phyloP scores from a whole-genome alignment of 306 rosid species.

The Mimosa pudica region DNA sequence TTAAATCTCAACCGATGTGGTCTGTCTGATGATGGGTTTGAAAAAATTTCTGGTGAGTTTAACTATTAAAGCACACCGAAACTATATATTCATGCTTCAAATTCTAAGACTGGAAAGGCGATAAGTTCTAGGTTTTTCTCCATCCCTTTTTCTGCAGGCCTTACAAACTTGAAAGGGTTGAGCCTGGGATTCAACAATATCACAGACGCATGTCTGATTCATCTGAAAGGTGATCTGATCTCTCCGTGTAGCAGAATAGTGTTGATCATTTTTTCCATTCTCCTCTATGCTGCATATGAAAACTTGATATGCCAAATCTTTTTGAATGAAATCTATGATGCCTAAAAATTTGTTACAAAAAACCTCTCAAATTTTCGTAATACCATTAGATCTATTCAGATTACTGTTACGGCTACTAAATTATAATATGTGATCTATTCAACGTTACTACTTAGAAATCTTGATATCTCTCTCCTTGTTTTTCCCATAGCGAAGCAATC shows the following conservation, averaged over 20 bases:
- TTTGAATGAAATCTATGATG: neutral
- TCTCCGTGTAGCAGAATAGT: slow-evolving; percentile 12
- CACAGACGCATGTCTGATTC: slow-evolving; percentile 70
- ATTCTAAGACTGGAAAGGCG: slow-evolving; percentile 13
- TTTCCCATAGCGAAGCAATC: neutral
- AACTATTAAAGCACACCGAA: neutral
- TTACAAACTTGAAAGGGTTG: slow-evolving; percentile 68
- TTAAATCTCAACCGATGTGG: slow-evolving; percentile 86
- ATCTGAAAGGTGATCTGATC: slow-evolving; percentile 67
- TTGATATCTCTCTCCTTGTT: neutral
- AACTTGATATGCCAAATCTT: slow-evolving; percentile 14
- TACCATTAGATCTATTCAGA: neutral
- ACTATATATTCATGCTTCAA: slow-evolving; percentile 27
- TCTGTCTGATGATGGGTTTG: slow-evolving; percentile 70
- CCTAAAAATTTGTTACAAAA: neutral
- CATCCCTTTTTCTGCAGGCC: slow-evolving; percentile 57
- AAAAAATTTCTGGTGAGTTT: slow-evolving; percentile 71
- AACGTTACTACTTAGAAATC: no score
- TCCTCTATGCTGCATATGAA: slow-evolving; percentile 20
- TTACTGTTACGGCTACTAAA: neutral
- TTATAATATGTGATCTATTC: no score
- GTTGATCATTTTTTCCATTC: slow-evolving; percentile 24
- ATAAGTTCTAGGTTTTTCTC: slow-evolving; percentile 23
- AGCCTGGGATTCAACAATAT: slow-evolving; percentile 77
- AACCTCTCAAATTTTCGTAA: neutral